Evolutionary conservation across 2,329 filamentous ascomycete genomes (phyloP).

Genomic region (Fusarium falciforme): DNA sequence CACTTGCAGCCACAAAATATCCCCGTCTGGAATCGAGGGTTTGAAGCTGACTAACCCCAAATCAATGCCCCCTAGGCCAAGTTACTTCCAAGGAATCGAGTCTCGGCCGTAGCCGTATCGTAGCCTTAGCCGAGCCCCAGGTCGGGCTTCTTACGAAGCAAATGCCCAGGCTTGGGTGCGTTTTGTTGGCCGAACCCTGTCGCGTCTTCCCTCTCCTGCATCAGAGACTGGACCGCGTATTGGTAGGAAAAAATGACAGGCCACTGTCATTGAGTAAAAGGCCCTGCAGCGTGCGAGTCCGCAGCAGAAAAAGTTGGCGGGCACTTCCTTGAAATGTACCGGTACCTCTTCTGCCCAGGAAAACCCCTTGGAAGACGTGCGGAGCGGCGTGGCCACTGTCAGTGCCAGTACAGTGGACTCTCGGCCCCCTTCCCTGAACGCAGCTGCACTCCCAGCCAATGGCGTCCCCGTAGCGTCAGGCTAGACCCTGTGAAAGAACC

Average conservation of each 20-base stretch:
- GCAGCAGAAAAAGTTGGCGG: background rate
- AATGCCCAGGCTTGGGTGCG: background rate
- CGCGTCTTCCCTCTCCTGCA: background rate
- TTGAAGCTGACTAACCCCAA: background rate
- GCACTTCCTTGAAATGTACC: background rate
- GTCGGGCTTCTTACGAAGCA: background rate
- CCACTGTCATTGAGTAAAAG: background rate
- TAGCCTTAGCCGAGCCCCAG: conserved; percentile 7
- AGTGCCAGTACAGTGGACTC: conserved; percentile 7
- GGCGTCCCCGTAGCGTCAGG: background rate
- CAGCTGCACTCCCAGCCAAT: conserved; percentile 13
- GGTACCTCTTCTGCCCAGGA: background rate
- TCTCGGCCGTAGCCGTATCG: conserved; percentile 11
- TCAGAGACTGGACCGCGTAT: background rate
- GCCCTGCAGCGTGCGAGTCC: background rate
- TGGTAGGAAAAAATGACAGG: background rate
- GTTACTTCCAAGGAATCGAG: background rate
- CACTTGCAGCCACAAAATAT: background rate
- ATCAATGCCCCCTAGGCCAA: background rate
- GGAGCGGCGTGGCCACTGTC: background rate
- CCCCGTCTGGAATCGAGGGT: background rate
- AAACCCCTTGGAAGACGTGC: conserved; percentile 21
- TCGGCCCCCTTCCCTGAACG: conserved; percentile 30
- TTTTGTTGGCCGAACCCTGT: background rate
- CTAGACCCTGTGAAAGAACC: conserved; percentile 22